Evolutionary conservation across 768 basidiomycete genomes (phyloP).

Genomic region (Tremella fuciformis): DNA sequence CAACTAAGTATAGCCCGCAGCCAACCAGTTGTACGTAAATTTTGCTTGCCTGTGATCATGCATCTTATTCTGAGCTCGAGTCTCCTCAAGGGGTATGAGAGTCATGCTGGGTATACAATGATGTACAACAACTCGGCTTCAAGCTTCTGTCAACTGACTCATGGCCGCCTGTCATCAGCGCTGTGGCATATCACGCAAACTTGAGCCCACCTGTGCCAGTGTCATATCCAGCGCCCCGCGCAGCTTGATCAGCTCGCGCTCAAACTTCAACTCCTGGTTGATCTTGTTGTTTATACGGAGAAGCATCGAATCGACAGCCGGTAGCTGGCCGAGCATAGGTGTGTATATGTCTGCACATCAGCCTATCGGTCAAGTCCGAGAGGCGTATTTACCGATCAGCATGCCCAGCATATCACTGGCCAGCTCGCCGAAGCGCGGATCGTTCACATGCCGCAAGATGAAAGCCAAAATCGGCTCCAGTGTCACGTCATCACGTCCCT

Average conservation of each 20-base stretch:
- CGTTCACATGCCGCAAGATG: constrained; percentile 75
- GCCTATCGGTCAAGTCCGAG: background rate
- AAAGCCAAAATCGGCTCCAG: constrained; percentile 87
- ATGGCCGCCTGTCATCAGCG: constrained; percentile 27
- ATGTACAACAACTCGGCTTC: background rate
- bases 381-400: constrained; percentile 67
- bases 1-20: no score
- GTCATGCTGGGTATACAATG: no score
- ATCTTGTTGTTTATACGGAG: constrained; percentile 77
- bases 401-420: constrained; percentile 75
- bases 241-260: constrained; percentile 75
- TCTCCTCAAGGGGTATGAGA: no score
- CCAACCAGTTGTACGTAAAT: no score
- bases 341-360: constrained; percentile 81
- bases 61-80: no score
- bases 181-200: no score
- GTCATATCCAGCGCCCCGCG: constrained; percentile 91
- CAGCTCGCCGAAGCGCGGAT: constrained; percentile 88
- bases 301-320: constrained; percentile 82
- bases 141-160: constrained; percentile 28
- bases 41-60: no score
- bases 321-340: constrained; percentile 88
- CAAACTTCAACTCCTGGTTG: constrained; percentile 79
- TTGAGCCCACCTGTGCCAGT: constrained; percentile 33
- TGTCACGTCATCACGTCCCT: constrained; percentile 87